Evolutionary conservation across 2,329 filamentous ascomycete genomes (phyloP).

Genomic region (Nemania bipapillata): DNA sequence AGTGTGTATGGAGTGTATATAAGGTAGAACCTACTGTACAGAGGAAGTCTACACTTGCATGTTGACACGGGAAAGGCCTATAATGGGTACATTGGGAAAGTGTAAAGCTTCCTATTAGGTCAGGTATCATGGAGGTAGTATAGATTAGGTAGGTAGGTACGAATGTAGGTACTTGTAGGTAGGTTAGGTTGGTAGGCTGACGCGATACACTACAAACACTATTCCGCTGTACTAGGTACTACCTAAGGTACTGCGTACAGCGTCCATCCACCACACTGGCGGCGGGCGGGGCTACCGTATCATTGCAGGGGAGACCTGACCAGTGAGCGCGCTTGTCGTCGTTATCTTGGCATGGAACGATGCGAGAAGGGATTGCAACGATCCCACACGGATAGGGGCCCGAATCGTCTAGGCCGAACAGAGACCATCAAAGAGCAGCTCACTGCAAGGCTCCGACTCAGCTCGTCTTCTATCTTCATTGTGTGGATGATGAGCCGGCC

Average conservation of each 20-base stretch:
- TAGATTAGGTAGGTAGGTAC: too few relatives aligned
- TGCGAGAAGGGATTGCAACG: constrained; percentile 27
- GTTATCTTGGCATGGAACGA: constrained; percentile 34
- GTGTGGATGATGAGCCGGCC: constrained; percentile 28
- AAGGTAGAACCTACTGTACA: not conserved
- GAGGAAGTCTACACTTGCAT: not conserved
- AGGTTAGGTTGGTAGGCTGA: not conserved
- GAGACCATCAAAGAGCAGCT: constrained; percentile 15
- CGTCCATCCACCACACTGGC: constrained; percentile 13
- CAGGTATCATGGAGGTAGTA: too few relatives aligned
- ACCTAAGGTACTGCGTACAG: too few relatives aligned
- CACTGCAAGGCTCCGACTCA: constrained; percentile 31
- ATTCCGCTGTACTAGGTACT: too few relatives aligned
- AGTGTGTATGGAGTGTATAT: not conserved
- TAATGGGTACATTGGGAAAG: too few relatives aligned
- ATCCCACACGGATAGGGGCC: constrained; percentile 34
- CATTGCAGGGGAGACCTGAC: constrained; percentile 37
- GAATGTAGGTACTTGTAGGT: not conserved
- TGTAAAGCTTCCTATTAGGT: not conserved
- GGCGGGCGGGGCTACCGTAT: constrained; percentile 44
- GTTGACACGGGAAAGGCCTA: not conserved
- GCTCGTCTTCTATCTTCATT: constrained; percentile 24
- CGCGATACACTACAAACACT: too few relatives aligned
- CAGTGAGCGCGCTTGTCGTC: constrained; percentile 38
- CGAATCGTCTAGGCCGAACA: constrained; percentile 28